phyloP scores from a whole-genome alignment of 139 green algal genomes.

The Nannochloris sp. region DNA sequence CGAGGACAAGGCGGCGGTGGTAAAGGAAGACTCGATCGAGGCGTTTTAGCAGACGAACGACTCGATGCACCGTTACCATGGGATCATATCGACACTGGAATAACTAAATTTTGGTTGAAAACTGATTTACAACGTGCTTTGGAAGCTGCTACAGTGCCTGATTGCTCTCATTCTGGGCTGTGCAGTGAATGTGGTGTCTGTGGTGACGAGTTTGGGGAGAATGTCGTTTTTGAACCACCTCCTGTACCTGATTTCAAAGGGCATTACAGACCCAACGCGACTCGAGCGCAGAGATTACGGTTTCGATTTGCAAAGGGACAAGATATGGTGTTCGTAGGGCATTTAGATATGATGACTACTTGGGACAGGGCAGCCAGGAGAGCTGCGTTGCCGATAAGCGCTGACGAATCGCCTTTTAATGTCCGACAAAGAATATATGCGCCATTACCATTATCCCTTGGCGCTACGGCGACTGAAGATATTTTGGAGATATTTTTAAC shows the following conservation, averaged over 20 bases:
- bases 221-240: constrained; percentile 51
- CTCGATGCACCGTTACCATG: constrained; percentile 66
- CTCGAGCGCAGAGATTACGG: constrained; percentile 36
- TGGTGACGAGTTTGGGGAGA: constrained; percentile 47
- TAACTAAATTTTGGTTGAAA: constrained; percentile 72
- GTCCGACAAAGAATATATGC: constrained; percentile 35
- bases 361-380: constrained; percentile 55
- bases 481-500: constrained; percentile 44
- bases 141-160: constrained; percentile 60
- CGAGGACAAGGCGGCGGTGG: constrained; percentile 49
- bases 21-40: constrained; percentile 60
- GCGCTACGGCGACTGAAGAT: constrained; percentile 43
- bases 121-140: constrained; percentile 63
- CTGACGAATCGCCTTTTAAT: constrained; percentile 38
- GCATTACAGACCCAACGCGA: constrained; percentile 34
- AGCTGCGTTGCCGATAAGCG: constrained; percentile 43
- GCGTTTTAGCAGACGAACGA: constrained; percentile 43
- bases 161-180: constrained; percentile 59
- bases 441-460: constrained; percentile 46
- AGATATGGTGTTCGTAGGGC: constrained; percentile 59
- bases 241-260: constrained; percentile 52
- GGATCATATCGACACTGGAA: constrained; percentile 68
- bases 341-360: constrained; percentile 53
- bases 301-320: constrained; percentile 42
- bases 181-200: constrained; percentile 72